Base-by-base conservation (phyloP, 2,329 filamentous ascomycete species). In the Hypomyces perniciosus region DNA sequence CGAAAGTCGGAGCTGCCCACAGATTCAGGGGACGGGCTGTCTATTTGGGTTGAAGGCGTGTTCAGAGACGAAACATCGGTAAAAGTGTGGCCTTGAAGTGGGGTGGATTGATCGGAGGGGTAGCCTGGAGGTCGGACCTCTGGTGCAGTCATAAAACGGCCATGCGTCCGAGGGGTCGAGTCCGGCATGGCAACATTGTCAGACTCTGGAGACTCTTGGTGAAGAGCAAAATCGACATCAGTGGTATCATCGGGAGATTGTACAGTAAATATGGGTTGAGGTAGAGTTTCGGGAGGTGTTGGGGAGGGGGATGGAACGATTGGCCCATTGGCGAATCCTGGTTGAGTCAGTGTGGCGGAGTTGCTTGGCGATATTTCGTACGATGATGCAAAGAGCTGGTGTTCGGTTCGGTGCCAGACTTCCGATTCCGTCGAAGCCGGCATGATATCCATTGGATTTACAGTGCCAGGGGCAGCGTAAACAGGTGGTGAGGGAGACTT, bases 401-500 rank as follows among this genome's bases (percentile, higher is more conserved):
- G 65, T 53, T 70, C 68, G 12, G 65, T 70, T 34, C 63, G 59
- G 46, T 71, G 62, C 62, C 65, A 69, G 29, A 66, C 51, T 52
- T 72, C 70, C 6, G 63, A 63, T 52, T 70, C 61, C 4, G 68
- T 70, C 12, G 64, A 66, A 3, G 70, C 64, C 5, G 70, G 72
- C 76, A 78, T 78, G 30, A 79, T 72, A 44, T 77, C 74, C 71
- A 77, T 77, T 1, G 76, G 76, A 38, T 78, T 79, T 8, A 76
- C 75, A 4, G 75, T 79, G 33, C 73, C 74, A 3, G 72, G 70
- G 2, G 70, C 66, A 34, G 73, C 65, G 44, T 67, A 57, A 4
- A 51, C 48, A 9, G 68, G 62, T 41, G 67, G 62, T 20, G 62
- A 63, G 44, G 66, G 59, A 27, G 62, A 62, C 6, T 57, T 50